phyloP scores from a whole-genome alignment of 2,329 filamentous ascomycete species.

The Fusarium bulbicola region DNA sequence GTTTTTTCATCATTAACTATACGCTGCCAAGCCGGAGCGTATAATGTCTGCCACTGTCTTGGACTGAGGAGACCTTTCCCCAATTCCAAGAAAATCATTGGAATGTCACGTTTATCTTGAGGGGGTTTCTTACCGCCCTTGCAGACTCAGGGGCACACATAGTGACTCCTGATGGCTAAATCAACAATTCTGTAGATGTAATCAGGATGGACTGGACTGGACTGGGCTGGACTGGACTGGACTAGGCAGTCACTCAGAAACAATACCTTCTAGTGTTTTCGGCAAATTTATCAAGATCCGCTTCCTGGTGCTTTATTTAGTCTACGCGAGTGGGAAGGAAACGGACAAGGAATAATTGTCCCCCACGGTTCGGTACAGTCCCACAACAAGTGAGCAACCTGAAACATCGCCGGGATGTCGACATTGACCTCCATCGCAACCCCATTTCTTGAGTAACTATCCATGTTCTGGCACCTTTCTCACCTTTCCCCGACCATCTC shows the following conservation, averaged over 20 bases:
- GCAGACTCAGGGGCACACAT: neutral
- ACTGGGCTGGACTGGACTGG: neutral
- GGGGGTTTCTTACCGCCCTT: conserved; percentile 13
- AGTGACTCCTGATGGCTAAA: neutral
- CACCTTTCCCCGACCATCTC: conserved; percentile 1
- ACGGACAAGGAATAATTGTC: conserved; percentile 28
- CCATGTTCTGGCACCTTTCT: conserved; percentile 2
- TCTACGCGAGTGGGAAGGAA: conserved; percentile 3
- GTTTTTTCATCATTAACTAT: neutral
- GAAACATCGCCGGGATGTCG: conserved; percentile 41
- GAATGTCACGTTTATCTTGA: conserved; percentile 4
- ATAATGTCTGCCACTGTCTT: neutral
- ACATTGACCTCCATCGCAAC: conserved; percentile 15
- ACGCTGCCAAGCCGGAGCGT: conserved; percentile 23
- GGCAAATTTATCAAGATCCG: neutral
- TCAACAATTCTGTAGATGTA: neutral
- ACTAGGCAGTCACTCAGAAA: neutral
- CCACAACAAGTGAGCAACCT: conserved; percentile 37
- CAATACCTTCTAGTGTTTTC: neutral
- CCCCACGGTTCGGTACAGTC: conserved; percentile 33
- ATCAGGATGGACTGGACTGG: neutral
- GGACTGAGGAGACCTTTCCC: neutral
- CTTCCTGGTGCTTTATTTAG: neutral
- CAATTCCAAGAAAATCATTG: neutral
- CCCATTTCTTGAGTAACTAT: conserved; percentile 29